Evolutionary conservation across 2,329 filamentous ascomycete genomes (phyloP), one percentile per base, ranked within the genome.

Genomic region (Neonectria hederae): DNA sequence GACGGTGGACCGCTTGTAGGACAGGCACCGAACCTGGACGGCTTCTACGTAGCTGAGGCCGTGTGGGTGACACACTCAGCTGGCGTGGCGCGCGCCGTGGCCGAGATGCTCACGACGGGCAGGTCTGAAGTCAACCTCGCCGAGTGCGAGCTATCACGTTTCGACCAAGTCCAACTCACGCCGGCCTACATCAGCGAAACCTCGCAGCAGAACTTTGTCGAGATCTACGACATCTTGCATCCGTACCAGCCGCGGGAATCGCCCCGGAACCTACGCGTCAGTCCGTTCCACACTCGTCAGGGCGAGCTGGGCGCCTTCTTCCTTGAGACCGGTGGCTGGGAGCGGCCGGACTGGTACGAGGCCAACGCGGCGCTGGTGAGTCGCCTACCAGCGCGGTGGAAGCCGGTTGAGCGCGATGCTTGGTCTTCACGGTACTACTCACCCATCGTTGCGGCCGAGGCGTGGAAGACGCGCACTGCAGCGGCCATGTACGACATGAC

Each of bases 61-160:
- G 87, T 90, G 0, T 90, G 88, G 88, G 88, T 90, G 1, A 90
- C 88, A 19, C 88, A 90, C 67, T 89, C 87, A 0, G 87, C 87
- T 0, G 88, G 88, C 24, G 84, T 90, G 2, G 88, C 88, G 9
- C 83, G 86, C 26, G 87, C 88, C 0, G 72, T 90, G 1, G 88
- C 88, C 0, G 82, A 90, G 71, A 71, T 87, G 0, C 76, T 90
- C 26, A 89, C 87, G 0, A 81, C 80, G 1, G 88, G 87, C 3
- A 79, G 79, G 24, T 87, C 87, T 0, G 75, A 81, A 5, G 81
- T 89, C 35, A 87, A 90, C 55, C 77, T 90, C 4, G 78, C 84
- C 2, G 88, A 88, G 43, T 88, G 87, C 67, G 87, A 89, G 42
- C 75, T 90, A 0, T 80, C 82, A 2, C 85, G 88, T 1, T 90